Conservation (phyloP, 1,284 basidiomycete species). For the Irpex sp. region DNA sequence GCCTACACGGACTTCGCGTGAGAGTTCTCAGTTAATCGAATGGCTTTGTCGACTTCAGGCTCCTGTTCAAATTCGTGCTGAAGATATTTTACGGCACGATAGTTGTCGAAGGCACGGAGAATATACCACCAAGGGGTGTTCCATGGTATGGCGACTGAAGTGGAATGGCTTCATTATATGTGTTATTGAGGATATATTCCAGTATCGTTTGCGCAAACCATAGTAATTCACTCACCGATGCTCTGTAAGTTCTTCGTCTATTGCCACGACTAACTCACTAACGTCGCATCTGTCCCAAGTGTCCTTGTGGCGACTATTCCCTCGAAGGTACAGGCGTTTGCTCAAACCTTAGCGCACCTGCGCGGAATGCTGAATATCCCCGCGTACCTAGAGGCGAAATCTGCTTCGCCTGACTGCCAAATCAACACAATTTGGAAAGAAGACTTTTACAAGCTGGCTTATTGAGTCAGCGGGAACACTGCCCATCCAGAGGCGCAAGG, state of each 20-base stretch:
- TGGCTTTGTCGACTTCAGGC: constrained; percentile 31
- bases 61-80: constrained; percentile 74
- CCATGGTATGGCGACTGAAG: constrained; percentile 54
- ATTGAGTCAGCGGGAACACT: constrained; percentile 84
- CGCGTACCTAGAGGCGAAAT: constrained; percentile 49
- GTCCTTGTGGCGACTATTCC: constrained; percentile 71
- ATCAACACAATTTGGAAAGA: constrained; percentile 76
- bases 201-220: constrained; percentile 79
- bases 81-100: constrained; percentile 87
- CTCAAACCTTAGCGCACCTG: neutral
- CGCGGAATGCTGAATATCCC: neutral
- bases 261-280: neutral
- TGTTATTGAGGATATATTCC: neutral
- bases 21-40: neutral
- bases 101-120: constrained; percentile 74
- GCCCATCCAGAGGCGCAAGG: constrained; percentile 74
- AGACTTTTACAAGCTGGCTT: constrained; percentile 84
- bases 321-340: constrained; percentile 42
- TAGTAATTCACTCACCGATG: constrained; percentile 82
- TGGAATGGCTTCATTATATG: constrained; percentile 12
- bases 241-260: constrained; percentile 49
- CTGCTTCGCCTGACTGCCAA: constrained; percentile 83
- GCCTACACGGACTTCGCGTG: neutral
- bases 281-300: constrained; percentile 31
- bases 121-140: constrained; percentile 65